These are phyloP conservation scores for Phytophthora podocarpi DNA, from an alignment of 352 stramenopile species.

Conservation along the genomic window DNA sequence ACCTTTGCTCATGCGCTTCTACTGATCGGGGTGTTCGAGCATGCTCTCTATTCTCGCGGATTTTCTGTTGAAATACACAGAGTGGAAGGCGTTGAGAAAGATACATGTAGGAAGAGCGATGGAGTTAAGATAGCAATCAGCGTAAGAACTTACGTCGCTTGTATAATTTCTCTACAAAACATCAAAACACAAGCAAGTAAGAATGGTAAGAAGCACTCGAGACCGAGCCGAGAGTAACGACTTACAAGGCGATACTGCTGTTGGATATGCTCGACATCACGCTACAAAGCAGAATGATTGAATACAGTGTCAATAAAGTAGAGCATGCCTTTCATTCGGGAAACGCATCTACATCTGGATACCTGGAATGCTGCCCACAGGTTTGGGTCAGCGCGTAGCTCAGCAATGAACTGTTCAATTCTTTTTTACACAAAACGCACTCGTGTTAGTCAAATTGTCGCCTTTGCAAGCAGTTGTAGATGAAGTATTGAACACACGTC, in stretches of 20 bases:
- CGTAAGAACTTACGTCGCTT: conserved; percentile 33
- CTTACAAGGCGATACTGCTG: conserved; percentile 49
- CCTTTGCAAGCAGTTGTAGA: neutral
- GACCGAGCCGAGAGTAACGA: too few species aligned
- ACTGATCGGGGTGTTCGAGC: conserved; percentile 30
- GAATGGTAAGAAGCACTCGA: too few species aligned
- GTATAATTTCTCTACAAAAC: conserved; percentile 39
- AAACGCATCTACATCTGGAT: neutral
- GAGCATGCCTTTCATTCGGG: neutral
- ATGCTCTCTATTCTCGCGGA: conserved; percentile 62
- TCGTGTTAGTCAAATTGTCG: conserved; percentile 5
- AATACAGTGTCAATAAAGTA: neutral
- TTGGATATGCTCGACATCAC: conserved; percentile 46
- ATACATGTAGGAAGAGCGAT: too few species aligned
- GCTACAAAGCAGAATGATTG: conserved; percentile 27
- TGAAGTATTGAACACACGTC: neutral
- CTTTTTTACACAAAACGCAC: conserved; percentile 27
- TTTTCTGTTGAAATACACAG: too few species aligned
- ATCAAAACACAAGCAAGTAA: neutral
- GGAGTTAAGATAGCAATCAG: too few species aligned
- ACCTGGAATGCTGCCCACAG: conserved; percentile 66
- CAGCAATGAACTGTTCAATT: conserved; percentile 56
- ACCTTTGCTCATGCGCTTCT: conserved; percentile 38
- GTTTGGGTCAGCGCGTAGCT: conserved; percentile 60
- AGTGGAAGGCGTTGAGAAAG: too few species aligned